A percentile compares a stretch with the other conserved stretches of the same genome.
These are phyloP conservation scores for Coemansia guatemalensis DNA, from an alignment of 192 early-diverging fungal species.

Conservation along the genomic window DNA sequence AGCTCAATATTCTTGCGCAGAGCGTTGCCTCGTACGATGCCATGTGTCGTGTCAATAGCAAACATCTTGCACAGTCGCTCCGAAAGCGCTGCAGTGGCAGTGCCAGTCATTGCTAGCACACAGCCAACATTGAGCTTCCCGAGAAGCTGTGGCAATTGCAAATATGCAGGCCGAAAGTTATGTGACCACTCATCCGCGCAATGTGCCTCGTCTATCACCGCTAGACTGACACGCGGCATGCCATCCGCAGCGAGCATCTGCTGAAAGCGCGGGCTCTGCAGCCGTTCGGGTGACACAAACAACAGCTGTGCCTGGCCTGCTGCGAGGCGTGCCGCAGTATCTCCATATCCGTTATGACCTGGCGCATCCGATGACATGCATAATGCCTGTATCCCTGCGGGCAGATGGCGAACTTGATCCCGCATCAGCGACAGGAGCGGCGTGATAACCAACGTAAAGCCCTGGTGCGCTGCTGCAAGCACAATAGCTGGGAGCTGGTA, in stretches of 20 bases:
- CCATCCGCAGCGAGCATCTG: conserved; percentile 48
- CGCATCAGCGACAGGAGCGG: conserved; percentile 84
- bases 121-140: conserved; percentile 51
- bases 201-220: conserved; percentile 81
- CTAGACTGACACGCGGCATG: conserved; percentile 60
- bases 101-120: conserved; percentile 74
- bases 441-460: conserved; percentile 72
- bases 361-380: conserved; percentile 59
- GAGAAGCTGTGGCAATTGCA: conserved; percentile 59
- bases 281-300: conserved; percentile 71
- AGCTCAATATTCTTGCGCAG: conserved; percentile 65
- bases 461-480: conserved; percentile 35
- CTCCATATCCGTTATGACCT: conserved; percentile 12
- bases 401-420: conserved; percentile 74
- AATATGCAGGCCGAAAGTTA: conserved; percentile 73
- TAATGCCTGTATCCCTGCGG: conserved; percentile 58
- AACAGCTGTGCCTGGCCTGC: conserved; percentile 62
- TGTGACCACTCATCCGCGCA: conserved; percentile 87
- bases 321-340: conserved; percentile 39
- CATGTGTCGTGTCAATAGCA: conserved; percentile 47
- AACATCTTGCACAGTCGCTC: conserved; percentile 62
- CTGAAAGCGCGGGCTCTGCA: conserved; percentile 63
- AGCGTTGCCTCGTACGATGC: conserved; percentile 55
- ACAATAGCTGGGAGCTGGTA: conserved; percentile 78
- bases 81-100: conserved; percentile 61